Base-by-base conservation (phyloP, 78 protist genomes). In the Dictyostelium intermedium region DNA sequence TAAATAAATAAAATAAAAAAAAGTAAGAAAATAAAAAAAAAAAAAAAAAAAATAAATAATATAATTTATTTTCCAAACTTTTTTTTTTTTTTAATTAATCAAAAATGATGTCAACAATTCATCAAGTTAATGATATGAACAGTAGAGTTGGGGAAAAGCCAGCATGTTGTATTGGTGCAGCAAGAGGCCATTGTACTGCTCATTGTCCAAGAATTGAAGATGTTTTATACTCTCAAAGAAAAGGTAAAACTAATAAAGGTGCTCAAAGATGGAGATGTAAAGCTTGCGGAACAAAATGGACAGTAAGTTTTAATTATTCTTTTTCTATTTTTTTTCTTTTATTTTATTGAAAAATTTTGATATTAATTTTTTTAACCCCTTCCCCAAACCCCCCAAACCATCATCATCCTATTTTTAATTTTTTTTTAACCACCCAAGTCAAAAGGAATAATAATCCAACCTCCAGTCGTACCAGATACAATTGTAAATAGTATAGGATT, bases 271-370 rank as follows among this genome's bases (percentile, higher is more conserved):
- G 93, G 93, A 37, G 93, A 35, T 89, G 93, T 47, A 89, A 89
- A 45, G 93, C 93, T 35, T 89, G 93, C 80, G 93, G 93, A 3
- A 89, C 93, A n/a, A 89, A 89, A 69, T 89, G 93, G 93, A 89
- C 93, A 30, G 93, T 89, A 87, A 9, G 93, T 80, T 76, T 34
- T 34, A 34, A n/a, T n/a, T n/a, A n/a, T n/a, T n/a, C n/a, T n/a
- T n/a, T n/a, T n/a, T n/a, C n/a, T n/a, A n/a, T n/a, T n/a, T n/a
- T n/a, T n/a, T n/a, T n/a, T n/a, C n/a, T n/a, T n/a, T n/a, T n/a
- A n/a, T n/a, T n/a, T 14, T 72, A 23, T 72, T 27, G 4, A 11
- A 27, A 34, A 7, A 25, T 25, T 70, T 4, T 27, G 13, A 70
- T 30, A 16, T 8, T 70, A 70, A 70, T 10, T 11, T 11, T 50